A percentile compares a stretch with the other conserved stretches of the same genome.
phyloP scores from a whole-genome alignment of 2,329 filamentous ascomycete species.

The Neofusicoccum laricinum region DNA sequence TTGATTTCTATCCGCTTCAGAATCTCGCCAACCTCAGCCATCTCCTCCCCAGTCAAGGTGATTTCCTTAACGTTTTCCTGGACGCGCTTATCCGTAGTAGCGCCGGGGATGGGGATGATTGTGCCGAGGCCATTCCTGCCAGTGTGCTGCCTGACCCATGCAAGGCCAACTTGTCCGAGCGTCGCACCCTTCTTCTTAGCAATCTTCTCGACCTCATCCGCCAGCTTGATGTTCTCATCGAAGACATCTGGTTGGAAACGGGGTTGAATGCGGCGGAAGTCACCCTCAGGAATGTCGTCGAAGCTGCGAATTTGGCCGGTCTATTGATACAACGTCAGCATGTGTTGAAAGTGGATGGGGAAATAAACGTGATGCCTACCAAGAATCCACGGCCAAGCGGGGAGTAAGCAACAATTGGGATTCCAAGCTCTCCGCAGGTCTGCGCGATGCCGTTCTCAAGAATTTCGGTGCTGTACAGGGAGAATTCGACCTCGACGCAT shows the following conservation, averaged over 20 bases:
- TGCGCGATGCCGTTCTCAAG: slow-evolving; percentile 57
- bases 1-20: slow-evolving; percentile 44
- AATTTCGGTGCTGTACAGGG: slow-evolving; percentile 56
- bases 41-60: slow-evolving; percentile 44
- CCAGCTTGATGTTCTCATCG: slow-evolving; percentile 62
- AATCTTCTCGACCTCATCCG: slow-evolving; percentile 56
- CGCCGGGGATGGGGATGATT: slow-evolving; percentile 67
- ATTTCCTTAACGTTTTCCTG: slow-evolving; percentile 55
- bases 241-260: slow-evolving; percentile 65
- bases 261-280: slow-evolving; percentile 48
- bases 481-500: slow-evolving; percentile 61
- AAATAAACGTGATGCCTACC: slow-evolving; percentile 12
- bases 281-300: slow-evolving; percentile 57
- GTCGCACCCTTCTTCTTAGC: slow-evolving; percentile 60
- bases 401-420: slow-evolving; percentile 68
- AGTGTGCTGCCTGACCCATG: slow-evolving; percentile 56
- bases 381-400: slow-evolving; percentile 63
- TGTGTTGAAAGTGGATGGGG: too few species aligned
- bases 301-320: slow-evolving; percentile 42
- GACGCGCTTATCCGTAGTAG: slow-evolving; percentile 55
- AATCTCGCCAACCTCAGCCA: slow-evolving; percentile 52
- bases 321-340: not conserved
- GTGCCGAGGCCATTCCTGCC: slow-evolving; percentile 52
- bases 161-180: slow-evolving; percentile 62
- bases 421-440: slow-evolving; percentile 59